Conservation (phyloP, 2,329 filamentous ascomycete genomes). For the Fusarium haematococcum region DNA sequence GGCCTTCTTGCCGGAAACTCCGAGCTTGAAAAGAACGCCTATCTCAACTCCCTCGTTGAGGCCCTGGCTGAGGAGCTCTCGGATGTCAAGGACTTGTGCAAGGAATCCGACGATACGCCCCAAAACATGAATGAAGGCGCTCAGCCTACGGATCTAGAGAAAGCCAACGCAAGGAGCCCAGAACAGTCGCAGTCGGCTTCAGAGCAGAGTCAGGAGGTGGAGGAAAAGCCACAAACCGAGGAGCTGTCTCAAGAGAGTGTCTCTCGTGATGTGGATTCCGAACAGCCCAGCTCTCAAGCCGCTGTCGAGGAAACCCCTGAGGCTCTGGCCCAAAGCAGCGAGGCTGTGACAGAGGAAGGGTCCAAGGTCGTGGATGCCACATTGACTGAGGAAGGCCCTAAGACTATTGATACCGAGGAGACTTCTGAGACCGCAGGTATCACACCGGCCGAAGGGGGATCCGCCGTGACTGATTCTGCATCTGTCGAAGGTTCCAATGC, state of each 20-base stretch:
- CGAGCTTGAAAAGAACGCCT: conserved; percentile 58
- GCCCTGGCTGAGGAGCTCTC: conserved; percentile 56
- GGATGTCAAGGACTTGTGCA: conserved; percentile 38
- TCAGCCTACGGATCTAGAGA: conserved; percentile 1
- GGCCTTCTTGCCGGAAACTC: conserved; percentile 62
- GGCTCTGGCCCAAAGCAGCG: not conserved
- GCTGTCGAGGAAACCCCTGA: not conserved
- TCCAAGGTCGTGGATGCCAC: not conserved
- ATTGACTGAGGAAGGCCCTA: not conserved
- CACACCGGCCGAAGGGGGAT: not conserved
- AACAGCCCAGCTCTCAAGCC: not conserved
- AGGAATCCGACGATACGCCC: conserved; percentile 24
- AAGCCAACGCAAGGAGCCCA: not conserved
- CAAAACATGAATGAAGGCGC: conserved; percentile 14
- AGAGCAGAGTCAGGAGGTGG: not conserved
- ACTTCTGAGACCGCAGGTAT: not conserved
- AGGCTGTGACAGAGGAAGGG: not conserved
- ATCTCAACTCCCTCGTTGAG: conserved; percentile 63
- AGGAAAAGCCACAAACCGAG: not conserved
- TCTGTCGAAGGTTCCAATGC: not conserved
- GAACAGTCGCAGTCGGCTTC: not conserved
- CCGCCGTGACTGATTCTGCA: not conserved
- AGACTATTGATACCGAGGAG: not conserved
- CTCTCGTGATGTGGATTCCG: not conserved
- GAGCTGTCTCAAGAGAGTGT: not conserved